phyloP scores from a whole-genome alignment of 805 yeast species.

The Naumovozyma baii region DNA sequence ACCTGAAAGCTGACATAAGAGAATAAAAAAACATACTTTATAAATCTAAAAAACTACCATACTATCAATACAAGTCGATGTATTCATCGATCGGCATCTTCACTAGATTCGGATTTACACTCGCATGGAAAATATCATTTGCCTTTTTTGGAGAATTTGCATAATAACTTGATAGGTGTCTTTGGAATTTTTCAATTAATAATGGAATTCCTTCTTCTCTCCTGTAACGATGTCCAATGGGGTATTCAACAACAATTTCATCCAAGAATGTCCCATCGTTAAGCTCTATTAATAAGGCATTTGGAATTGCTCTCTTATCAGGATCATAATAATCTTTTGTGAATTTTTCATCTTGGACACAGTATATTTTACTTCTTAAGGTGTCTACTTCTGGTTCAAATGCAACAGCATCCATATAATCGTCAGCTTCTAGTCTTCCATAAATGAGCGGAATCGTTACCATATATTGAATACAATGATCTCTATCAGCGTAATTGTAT shows the following conservation, averaged over 20 bases:
- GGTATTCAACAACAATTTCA: slow-evolving; percentile 45
- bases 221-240: slow-evolving; percentile 50
- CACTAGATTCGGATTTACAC: slow-evolving; percentile 27
- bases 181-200: slow-evolving; percentile 40
- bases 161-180: slow-evolving; percentile 41
- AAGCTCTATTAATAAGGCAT: slow-evolving; percentile 41
- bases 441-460: slow-evolving; percentile 45
- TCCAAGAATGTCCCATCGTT: slow-evolving; percentile 45
- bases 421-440: slow-evolving; percentile 50
- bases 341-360: slow-evolving; percentile 42
- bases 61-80: slow-evolving; percentile 32
- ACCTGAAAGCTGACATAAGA: too few species aligned
- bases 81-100: slow-evolving; percentile 40
- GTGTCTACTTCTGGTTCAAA: slow-evolving; percentile 43
- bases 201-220: slow-evolving; percentile 53
- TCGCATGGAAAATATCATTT: neutral
- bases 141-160: slow-evolving; percentile 14
- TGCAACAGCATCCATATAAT: slow-evolving; percentile 44
- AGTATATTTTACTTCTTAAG: slow-evolving; percentile 44
- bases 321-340: slow-evolving; percentile 48
- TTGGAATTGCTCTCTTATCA: slow-evolving; percentile 47
- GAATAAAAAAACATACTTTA: too few species aligned
- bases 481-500: slow-evolving; percentile 55
- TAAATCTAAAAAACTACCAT: neutral
- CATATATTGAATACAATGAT: slow-evolving; percentile 59